Evolutionary conservation across 257 asterid species (phyloP), one percentile per base, ranked within the genome.

Genomic region (Solanum clarkiae): DNA sequence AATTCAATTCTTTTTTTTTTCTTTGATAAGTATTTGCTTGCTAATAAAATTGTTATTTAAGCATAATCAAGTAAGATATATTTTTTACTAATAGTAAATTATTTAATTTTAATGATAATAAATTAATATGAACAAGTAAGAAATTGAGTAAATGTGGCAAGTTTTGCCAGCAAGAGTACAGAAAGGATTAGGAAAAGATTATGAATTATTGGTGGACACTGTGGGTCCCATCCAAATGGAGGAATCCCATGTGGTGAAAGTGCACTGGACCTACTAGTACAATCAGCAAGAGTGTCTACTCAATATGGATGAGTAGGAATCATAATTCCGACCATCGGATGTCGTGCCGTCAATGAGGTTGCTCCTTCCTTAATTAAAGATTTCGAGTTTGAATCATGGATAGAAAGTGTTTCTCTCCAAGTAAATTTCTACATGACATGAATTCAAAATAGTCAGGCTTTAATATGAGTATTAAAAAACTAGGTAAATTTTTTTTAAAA

Each of bases 161-260:
- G 29, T 42, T 12, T 40, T 70, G 80, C 80, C 80, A 70, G 80
- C 80, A 40, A 18, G 80, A 70, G 16, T 70, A 70, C 80, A 70
- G 80, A 70, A 70, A 70, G 80, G 80, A 40, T 10, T 70, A 70
- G 26, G 53, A 70, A 12, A 36, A 44, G 13, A 18, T 70, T 40
- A 69, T 69, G 16, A 69, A 69, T 69, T 70, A 70, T 70, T 42
- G 54, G 54, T 42, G 79, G 29, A 70, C 79, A 70, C 2, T 70
- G 10, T 70, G 54, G 80, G 79, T 18, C 79, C 75, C 79, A 70
- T 10, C 10, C 26, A 70, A 40, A 70, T 10, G 53, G 10, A 69
- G 26, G 54, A 18, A 18, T 40, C 79, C 79, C 79, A 70, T 70
- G 79, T 70, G 54, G 26, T 17, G 54, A 70, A 40, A 70, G 53